These are phyloP conservation scores for Alternaria conjuncta DNA, from an alignment of 2,329 filamentous ascomycete species.

Conservation along the genomic window DNA sequence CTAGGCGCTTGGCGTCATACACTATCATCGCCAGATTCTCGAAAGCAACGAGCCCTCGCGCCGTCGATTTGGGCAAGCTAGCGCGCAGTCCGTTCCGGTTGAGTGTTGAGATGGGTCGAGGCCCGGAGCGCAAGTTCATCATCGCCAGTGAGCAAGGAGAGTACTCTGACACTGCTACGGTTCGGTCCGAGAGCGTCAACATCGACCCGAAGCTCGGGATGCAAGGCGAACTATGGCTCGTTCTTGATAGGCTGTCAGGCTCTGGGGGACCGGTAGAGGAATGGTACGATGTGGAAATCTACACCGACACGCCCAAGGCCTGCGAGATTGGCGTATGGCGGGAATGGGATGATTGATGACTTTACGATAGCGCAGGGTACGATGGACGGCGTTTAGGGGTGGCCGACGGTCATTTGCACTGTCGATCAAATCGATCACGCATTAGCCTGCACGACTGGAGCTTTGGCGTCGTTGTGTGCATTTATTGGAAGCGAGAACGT, in stretches of 20 bases:
- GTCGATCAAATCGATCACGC: slow-evolving; percentile 6
- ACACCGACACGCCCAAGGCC: slow-evolving; percentile 53
- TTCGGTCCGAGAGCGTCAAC: slow-evolving; percentile 77
- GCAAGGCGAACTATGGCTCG: slow-evolving; percentile 73
- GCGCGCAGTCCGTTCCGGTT: slow-evolving; percentile 66
- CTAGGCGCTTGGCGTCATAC: slow-evolving; percentile 66
- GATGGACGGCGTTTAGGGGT: neutral
- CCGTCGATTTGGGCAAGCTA: slow-evolving; percentile 33
- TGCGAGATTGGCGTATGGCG: slow-evolving; percentile 56
- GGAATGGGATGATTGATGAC: slow-evolving; percentile 48
- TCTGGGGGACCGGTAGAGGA: slow-evolving; percentile 55
- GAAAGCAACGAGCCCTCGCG: slow-evolving; percentile 36
- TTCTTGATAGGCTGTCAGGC: slow-evolving; percentile 79
- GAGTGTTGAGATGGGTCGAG: slow-evolving; percentile 74
- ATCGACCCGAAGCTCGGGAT: slow-evolving; percentile 67
- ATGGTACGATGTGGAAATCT: slow-evolving; percentile 59
- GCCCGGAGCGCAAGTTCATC: slow-evolving; percentile 69
- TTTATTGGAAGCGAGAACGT: neutral
- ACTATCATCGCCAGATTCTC: slow-evolving; percentile 61
- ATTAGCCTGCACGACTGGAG: neutral
- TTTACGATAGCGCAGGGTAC: neutral
- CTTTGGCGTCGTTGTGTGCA: neutral
- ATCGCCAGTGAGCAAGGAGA: slow-evolving; percentile 73
- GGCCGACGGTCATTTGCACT: slow-evolving; percentile 6
- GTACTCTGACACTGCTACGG: slow-evolving; percentile 70